phyloP scores from a whole-genome alignment of 2,329 filamentous ascomycete species.

The Aaosphaeria pasadenensis region DNA sequence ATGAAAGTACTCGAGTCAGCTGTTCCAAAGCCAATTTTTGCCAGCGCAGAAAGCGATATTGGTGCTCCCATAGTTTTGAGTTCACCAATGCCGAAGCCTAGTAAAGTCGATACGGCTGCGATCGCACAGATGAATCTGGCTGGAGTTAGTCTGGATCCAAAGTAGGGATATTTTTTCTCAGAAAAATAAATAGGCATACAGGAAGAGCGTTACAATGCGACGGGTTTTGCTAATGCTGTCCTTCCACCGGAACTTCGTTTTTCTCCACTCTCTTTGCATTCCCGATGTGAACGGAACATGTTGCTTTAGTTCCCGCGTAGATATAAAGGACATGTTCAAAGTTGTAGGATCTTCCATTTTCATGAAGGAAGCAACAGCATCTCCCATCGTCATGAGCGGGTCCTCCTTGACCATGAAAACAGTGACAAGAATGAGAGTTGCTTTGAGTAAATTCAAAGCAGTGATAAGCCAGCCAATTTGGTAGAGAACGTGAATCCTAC shows the following conservation, averaged over 20 bases:
- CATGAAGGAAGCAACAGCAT: conserved; percentile 12
- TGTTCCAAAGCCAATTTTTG: conserved; percentile 2
- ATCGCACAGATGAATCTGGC: too few relatives aligned
- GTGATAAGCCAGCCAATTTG: conserved; percentile 13
- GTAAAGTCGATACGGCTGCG: too few relatives aligned
- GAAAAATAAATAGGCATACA: not conserved
- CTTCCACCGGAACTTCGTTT: conserved; percentile 1
- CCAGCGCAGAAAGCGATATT: conserved; percentile 1
- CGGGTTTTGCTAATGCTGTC: conserved; percentile 1
- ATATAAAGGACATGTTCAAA: conserved; percentile 2
- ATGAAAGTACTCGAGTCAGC: conserved; percentile 7
- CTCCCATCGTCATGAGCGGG: conserved; percentile 11
- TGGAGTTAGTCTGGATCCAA: too few relatives aligned
- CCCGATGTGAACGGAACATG: not conserved
- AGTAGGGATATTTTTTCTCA: too few relatives aligned
- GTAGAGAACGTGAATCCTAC: conserved; percentile 15
- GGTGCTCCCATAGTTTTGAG: not conserved
- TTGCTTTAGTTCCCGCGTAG: not conserved
- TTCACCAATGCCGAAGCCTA: too few relatives aligned
- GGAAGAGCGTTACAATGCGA: not conserved
- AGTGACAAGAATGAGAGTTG: conserved; percentile 12
- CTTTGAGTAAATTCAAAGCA: conserved; percentile 18
- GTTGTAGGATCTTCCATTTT: conserved; percentile 3
- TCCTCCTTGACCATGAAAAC: conserved; percentile 11
- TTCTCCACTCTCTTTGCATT: not conserved